phyloP scores from a whole-genome alignment of 2,329 filamentous ascomycete species.

The Ophiostoma australiae region DNA sequence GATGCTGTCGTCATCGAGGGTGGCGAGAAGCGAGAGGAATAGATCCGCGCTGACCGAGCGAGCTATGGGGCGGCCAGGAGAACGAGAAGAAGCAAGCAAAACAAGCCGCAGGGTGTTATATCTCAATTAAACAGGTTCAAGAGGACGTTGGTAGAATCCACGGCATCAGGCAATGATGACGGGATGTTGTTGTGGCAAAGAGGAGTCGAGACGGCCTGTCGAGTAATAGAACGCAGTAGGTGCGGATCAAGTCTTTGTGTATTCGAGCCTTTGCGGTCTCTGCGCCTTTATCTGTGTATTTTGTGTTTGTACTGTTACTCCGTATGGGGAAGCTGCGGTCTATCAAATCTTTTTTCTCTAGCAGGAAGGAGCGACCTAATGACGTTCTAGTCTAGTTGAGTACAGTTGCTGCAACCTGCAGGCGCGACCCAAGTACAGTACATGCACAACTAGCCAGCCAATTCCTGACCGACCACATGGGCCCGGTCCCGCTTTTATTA shows the following conservation, averaged over 20 bases:
- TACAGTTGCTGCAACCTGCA: slow-evolving; percentile 1
- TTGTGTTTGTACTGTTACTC: too few relatives aligned
- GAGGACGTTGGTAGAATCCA: background rate
- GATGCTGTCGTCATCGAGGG: background rate
- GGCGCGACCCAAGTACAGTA: background rate
- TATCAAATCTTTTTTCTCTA: slow-evolving; percentile 14
- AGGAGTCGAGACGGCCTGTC: background rate
- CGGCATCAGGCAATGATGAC: background rate
- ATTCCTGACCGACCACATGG: slow-evolving; percentile 21
- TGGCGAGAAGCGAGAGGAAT: background rate
- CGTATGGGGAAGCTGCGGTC: slow-evolving; percentile 19
- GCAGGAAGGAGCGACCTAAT: slow-evolving; percentile 21
- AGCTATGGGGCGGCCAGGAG: background rate
- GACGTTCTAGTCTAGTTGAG: slow-evolving; percentile 18
- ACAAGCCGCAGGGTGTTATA: background rate
- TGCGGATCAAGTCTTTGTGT: background rate
- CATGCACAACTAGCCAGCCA: background rate
- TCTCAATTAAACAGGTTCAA: background rate
- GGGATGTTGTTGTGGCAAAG: background rate
- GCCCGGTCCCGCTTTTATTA: slow-evolving; percentile 17
- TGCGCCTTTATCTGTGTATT: background rate
- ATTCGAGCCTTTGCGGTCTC: too few relatives aligned
- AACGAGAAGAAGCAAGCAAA: background rate
- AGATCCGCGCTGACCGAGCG: background rate
- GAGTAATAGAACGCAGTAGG: background rate